These are phyloP conservation scores for Drechslerella coelobrocha DNA, from an alignment of 2,329 filamentous ascomycete species.

Conservation along the genomic window DNA sequence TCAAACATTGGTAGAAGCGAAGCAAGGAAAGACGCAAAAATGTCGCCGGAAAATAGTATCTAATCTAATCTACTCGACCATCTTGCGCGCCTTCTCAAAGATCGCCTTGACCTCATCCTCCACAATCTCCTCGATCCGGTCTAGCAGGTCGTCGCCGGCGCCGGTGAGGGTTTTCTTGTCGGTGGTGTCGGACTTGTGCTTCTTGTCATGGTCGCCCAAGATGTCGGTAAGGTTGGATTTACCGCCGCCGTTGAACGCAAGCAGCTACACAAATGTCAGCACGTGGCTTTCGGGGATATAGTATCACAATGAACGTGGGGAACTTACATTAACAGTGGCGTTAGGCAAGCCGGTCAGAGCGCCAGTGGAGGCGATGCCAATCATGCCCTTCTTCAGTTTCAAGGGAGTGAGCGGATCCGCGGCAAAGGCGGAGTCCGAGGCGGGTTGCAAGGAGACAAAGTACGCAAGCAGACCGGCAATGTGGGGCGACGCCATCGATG, in stretches of 20 bases:
- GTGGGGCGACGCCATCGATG: constrained; percentile 98
- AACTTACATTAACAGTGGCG: constrained; percentile 79
- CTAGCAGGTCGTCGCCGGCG: constrained; percentile 24
- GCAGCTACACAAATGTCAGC: constrained; percentile 63
- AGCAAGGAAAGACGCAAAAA: background rate
- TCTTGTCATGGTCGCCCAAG: constrained; percentile 74
- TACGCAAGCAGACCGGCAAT: constrained; percentile 96
- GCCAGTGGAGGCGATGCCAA: constrained; percentile 79
- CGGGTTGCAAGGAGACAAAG: constrained; percentile 93
- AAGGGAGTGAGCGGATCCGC: constrained; percentile 88
- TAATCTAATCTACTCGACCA: constrained; percentile 1
- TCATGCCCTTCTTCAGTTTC: constrained; percentile 88
- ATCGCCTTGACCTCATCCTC: constrained; percentile 49
- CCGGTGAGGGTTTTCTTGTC: constrained; percentile 19
- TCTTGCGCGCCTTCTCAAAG: constrained; percentile 49
- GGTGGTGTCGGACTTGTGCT: constrained; percentile 57
- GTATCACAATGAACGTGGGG: background rate
- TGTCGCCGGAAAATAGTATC: constrained; percentile 9
- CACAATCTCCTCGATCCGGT: constrained; percentile 45
- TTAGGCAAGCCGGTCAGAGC: constrained; percentile 80
- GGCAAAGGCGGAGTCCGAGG: constrained; percentile 86
- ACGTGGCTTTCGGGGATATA: constrained; percentile 54
- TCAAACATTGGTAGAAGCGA: constrained; percentile 15
- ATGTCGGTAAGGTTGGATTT: constrained; percentile 89
- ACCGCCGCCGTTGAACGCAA: constrained; percentile 98